Evolutionary conservation across 208 protist species (phyloP).

Genomic region (Eutreptiella sp.): DNA sequence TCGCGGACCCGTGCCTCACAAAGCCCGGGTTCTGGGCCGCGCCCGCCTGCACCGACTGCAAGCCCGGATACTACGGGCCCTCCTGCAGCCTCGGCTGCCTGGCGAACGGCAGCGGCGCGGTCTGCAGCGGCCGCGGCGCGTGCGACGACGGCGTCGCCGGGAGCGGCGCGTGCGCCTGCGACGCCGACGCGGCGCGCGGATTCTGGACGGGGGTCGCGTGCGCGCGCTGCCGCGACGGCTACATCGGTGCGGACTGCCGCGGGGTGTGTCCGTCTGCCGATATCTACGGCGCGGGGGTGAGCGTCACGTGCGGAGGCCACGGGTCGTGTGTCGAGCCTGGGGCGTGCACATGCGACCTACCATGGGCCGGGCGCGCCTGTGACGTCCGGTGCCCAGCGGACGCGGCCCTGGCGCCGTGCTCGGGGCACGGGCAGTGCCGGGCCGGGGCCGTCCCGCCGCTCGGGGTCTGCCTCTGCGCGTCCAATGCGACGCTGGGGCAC

Average conservation of each 20-base stretch:
- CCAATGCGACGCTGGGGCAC: conserved; percentile 25
- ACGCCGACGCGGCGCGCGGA: neutral
- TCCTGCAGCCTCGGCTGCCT: conserved; percentile 24
- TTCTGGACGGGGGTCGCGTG: neutral
- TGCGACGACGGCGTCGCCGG: neutral
- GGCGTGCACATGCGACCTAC: conserved; percentile 23
- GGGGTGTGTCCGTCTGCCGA: no score
- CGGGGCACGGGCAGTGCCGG: conserved; percentile 18
- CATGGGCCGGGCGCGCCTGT: conserved; percentile 9
- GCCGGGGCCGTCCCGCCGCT: no score
- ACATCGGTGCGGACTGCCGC: conserved; percentile 6
- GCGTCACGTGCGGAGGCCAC: conserved; percentile 13
- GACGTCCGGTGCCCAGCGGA: neutral
- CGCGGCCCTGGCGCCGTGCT: conserved; percentile 9
- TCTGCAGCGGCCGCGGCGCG: neutral
- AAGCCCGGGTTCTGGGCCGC: conserved; percentile 29
- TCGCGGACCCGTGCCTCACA: no score
- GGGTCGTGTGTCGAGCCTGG: neutral
- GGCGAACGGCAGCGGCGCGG: neutral
- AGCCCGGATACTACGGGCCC: conserved; percentile 2
- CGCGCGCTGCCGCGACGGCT: neutral
- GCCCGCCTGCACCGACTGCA: conserved; percentile 9
- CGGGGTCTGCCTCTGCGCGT: conserved; percentile 17
- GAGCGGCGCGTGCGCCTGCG: neutral
- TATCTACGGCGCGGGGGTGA: conserved; percentile 15